Evolutionary conservation across 2,329 filamentous ascomycete genomes (phyloP), one percentile per base, ranked within the genome.

Genomic region (Aspergillus aculeatus): DNA sequence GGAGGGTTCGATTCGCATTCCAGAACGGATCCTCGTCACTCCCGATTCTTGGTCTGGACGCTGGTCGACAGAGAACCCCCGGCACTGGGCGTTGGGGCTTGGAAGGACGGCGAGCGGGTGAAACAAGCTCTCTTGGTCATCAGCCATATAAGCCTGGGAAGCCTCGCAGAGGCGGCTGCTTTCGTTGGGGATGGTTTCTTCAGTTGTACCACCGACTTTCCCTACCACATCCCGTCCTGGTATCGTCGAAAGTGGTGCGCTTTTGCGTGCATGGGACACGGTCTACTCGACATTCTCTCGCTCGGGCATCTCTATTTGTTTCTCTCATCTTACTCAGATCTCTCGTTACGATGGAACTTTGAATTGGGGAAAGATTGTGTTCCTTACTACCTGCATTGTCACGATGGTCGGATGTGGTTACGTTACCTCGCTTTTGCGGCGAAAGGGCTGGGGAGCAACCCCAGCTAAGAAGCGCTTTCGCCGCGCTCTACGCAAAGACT

Each of bases 381-480:
- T 75, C 41, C 59, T 75, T 61, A 68, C 67, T 53, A 69, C 71
- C 52, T 74, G 69, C 54, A 59, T 73, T 23, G 57, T 73, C 56
- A 65, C 72, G n/a, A 77, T 77, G 74, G 69, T 69, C 49, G 71
- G 73, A 38, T 77, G 74, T 61, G 71, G 73, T 9, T 16, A 75
- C 11, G 56, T 75, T n/a, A 69, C 72, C 26, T 67, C 67, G 23
- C 57, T 73, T 53, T 38, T 70, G 49, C 66, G 69, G 58, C 71
- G 68, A 54, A 66, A 60, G 55, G 44, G 54, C 23, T 54, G 57
- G 50, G 50, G 60, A 38, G 63, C 54, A 26, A 62, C 64, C 26
- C 56, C 58, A 9, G 58, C 56, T n/a, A 65, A 58, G 2, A 67
- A 61, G 38, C 69, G 63, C 24, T 60, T 60, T 60, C 68, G 68